Base-by-base conservation (phyloP, 805 yeast genomes). In the Candida adriatica region DNA sequence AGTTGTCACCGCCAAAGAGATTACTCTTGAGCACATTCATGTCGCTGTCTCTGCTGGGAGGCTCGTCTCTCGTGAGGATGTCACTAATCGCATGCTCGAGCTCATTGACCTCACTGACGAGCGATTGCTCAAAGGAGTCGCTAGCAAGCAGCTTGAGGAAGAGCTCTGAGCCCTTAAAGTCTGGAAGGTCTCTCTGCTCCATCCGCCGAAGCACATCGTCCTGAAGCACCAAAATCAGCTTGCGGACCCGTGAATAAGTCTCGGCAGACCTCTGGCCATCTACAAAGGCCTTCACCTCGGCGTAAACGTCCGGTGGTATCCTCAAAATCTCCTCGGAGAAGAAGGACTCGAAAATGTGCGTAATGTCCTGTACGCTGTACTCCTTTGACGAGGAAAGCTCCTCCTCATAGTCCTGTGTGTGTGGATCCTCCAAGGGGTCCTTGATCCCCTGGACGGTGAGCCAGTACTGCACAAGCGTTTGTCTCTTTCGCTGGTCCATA, bases 381-480 rank as follows among this genome's bases (percentile, higher is more conserved):
- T 66, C 73, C 10, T 61, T 45, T 2, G 62, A 58, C 5, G 49
- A 23, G 43, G 48, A 29, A 17, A 39, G 18, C 27, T 47, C 45
- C n/a, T 40, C 48, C 14, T 45, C 46, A 22, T 55, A 29, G 10
- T 56, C 61, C 4, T 54, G 55, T 18, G 46, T 42, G n/a, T 34
- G 42, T 4, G 61, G 53, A 40, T 61, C 61, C 35, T 70, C 81
- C 13, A 87, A 53, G 0, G 96, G 95, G 29, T 81, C 81, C 44
- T 75, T 73, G 23, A 84, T 66, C 1, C 70, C 63, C 38, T 84
- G 81, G 3, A 85, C 79, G 2, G 72, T 67, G 5, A 70, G 51
- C 85, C 87, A 82, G 38, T 74, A 75, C 26, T 76, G 77, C 4
- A 85, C 47, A 18, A 76, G 48, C 0, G 56, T 56, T 1, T 65